Conservation (phyloP, 441 rosid genomes). For the Populus trichocarpa region DNA sequence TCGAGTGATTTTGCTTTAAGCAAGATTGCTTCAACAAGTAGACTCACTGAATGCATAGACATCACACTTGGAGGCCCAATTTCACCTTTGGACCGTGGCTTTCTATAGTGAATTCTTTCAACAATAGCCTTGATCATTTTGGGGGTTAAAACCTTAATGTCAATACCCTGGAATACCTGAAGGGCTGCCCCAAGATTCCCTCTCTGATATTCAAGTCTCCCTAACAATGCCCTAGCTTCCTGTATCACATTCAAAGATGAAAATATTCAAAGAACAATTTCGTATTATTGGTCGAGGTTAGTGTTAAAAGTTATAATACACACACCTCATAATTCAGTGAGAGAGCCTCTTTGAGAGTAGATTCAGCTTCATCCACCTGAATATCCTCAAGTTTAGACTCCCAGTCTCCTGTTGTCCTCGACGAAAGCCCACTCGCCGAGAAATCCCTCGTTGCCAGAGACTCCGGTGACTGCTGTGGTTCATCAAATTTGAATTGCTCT, state of each 20-base stretch:
- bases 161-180: constrained; percentile 92
- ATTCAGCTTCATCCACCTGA: constrained; percentile 92
- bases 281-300: background rate
- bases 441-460: constrained; percentile 90
- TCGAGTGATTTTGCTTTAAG: constrained; percentile 83
- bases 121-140: constrained; percentile 65
- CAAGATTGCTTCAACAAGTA: constrained; percentile 80
- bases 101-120: constrained; percentile 52
- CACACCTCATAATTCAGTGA: constrained; percentile 89
- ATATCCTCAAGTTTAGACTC: constrained; percentile 69
- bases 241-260: constrained; percentile 17
- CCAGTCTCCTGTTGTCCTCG: constrained; percentile 68
- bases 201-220: constrained; percentile 34
- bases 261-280: background rate
- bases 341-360: constrained; percentile 87
- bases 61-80: constrained; percentile 41
- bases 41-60: constrained; percentile 88
- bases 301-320: constrained; percentile 1
- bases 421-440: constrained; percentile 81
- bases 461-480: constrained; percentile 80
- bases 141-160: constrained; percentile 55
- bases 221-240: constrained; percentile 90
- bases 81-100: constrained; percentile 52
- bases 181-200: constrained; percentile 94
- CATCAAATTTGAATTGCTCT: constrained; percentile 84